A percentile compares a stretch with the other conserved stretches of the same genome.
phyloP scores from a whole-genome alignment of 305 asterid genomes.

The Fraxinus xanthoxyloides region DNA sequence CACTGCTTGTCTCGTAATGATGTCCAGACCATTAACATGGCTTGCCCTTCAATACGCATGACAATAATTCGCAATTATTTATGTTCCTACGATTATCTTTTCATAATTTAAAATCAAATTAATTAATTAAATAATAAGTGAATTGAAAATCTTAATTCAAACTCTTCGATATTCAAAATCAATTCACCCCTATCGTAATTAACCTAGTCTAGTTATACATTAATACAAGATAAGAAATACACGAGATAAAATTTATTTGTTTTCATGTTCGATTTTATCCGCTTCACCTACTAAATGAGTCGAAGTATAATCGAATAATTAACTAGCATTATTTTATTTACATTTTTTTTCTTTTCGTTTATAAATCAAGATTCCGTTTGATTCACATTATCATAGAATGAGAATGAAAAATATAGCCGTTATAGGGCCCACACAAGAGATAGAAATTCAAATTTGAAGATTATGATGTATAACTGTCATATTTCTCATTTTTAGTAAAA shows the following conservation, averaged over 20 bases:
- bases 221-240: not conserved
- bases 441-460: too few species aligned
- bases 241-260: not conserved
- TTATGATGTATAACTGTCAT: too few species aligned
- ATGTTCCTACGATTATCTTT: not conserved
- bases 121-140: not conserved
- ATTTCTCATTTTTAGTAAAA: too few species aligned
- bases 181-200: not conserved
- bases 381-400: too few species aligned
- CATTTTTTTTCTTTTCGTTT: not conserved
- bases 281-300: not conserved
- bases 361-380: too few species aligned
- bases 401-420: too few species aligned
- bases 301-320: not conserved
- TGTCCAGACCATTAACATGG: not conserved
- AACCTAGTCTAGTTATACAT: not conserved
- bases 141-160: not conserved
- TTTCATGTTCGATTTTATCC: not conserved
- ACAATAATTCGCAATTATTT: not conserved
- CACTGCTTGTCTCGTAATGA: not conserved
- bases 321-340: not conserved
- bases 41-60: slow-evolving; percentile 6
- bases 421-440: too few species aligned
- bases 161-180: not conserved
- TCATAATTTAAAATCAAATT: not conserved